Evolutionary conservation across 306 rosid genomes (phyloP).

Genomic region (Cucurbita moschata): DNA sequence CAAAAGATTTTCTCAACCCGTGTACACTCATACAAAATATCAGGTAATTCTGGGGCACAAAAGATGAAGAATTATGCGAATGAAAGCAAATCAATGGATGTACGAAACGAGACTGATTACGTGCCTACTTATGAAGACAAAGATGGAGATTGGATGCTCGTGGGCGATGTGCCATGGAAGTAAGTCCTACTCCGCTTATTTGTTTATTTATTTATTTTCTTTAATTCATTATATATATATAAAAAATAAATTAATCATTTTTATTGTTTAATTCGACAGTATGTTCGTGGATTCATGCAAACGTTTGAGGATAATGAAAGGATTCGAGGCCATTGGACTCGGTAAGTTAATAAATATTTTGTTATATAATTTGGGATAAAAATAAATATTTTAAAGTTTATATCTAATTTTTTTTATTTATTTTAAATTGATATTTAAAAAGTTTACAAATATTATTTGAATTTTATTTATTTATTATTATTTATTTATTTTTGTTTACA

Average conservation of each 20-base stretch:
- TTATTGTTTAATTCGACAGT: constrained; percentile 7
- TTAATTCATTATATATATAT: neutral
- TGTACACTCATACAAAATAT: neutral
- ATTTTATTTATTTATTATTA: neutral
- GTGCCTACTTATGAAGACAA: constrained; percentile 21
- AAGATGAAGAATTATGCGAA: constrained; percentile 34
- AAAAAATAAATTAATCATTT: neutral
- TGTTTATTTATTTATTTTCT: neutral
- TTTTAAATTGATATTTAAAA: no score
- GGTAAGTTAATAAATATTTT: constrained; percentile 16
- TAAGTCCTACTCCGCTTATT: constrained; percentile 3
- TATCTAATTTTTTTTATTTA: no score
- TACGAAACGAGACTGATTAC: constrained; percentile 36
- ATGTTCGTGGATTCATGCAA: constrained; percentile 48
- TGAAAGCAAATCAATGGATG: constrained; percentile 34
- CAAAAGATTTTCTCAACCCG: no score
- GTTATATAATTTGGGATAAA: no score
- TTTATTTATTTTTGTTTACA: neutral
- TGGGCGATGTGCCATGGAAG: constrained; percentile 24
- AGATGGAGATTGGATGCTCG: constrained; percentile 4
- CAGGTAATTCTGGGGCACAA: constrained; percentile 28
- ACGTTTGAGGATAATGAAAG: constrained; percentile 30
- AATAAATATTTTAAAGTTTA: no score
- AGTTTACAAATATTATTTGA: no score
- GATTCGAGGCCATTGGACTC: constrained; percentile 42